These are phyloP conservation scores for Ceratobasidium sp. DNA, from an alignment of 1,284 basidiomycete genomes.

Conservation along the genomic window DNA sequence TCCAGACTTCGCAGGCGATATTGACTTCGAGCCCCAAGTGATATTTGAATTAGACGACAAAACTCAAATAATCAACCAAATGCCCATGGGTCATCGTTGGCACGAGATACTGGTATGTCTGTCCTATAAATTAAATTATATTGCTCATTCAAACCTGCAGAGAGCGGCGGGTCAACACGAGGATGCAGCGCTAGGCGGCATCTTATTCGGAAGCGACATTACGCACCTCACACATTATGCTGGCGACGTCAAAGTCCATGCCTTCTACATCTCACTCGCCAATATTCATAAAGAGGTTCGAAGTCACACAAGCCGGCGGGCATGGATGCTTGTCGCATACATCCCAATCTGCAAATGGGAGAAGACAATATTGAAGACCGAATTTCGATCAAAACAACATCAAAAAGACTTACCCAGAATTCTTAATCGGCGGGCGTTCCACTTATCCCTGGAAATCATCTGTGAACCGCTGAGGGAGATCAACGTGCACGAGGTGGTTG, in stretches of 20 bases:
- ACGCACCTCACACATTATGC: slow-evolving; percentile 49
- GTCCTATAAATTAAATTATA: not conserved
- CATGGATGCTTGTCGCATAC: slow-evolving; percentile 40
- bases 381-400: slow-evolving; percentile 24
- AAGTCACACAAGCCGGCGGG: slow-evolving; percentile 41
- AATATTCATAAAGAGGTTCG: slow-evolving; percentile 57
- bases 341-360: slow-evolving; percentile 43
- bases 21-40: not conserved
- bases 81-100: not conserved
- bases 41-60: not conserved
- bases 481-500: slow-evolving; percentile 11
- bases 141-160: not conserved
- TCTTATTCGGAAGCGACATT: slow-evolving; percentile 47
- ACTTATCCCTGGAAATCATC: slow-evolving; percentile 33
- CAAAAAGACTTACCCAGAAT: slow-evolving; percentile 20
- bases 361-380: slow-evolving; percentile 4
- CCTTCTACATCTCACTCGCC: slow-evolving; percentile 56
- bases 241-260: slow-evolving; percentile 49
- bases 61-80: slow-evolving; percentile 2
- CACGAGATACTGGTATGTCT: slow-evolving; percentile 2
- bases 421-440: slow-evolving; percentile 21
- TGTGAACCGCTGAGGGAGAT: slow-evolving; percentile 2
- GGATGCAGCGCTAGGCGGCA: slow-evolving; percentile 1
- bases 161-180: not conserved
- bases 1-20: not conserved